These are phyloP conservation scores for Mycena rosella DNA, from an alignment of 768 basidiomycete species.

Conservation along the genomic window DNA sequence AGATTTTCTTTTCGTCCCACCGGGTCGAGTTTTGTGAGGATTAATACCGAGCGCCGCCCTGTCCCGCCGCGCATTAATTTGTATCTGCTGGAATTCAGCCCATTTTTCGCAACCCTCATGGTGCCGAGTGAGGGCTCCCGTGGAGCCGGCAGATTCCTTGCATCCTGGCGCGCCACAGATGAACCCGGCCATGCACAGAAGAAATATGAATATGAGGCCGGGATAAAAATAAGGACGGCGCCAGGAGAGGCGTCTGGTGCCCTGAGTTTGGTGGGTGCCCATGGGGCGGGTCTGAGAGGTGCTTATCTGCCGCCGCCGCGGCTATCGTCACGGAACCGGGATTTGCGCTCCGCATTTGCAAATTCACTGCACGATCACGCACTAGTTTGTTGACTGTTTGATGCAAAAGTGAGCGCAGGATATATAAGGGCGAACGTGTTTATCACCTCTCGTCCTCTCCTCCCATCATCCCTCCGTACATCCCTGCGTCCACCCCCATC, in stretches of 20 bases:
- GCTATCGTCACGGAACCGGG: neutral
- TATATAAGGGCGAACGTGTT: neutral
- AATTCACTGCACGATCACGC: slow-evolving; percentile 8
- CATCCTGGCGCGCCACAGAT: slow-evolving; percentile 15
- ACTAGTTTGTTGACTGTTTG: slow-evolving; percentile 25
- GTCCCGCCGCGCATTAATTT: neutral
- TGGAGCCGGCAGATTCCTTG: neutral
- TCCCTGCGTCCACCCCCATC: neutral
- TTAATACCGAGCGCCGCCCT: neutral
- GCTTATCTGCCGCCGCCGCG: no score
- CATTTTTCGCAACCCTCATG: slow-evolving; percentile 1
- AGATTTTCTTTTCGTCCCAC: neutral
- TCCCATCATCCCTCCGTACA: slow-evolving; percentile 8
- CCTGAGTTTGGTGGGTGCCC: no score
- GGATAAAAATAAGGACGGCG: neutral
- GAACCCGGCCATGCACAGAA: neutral
- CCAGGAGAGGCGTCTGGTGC: neutral
- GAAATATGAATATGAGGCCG: neutral
- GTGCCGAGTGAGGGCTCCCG: slow-evolving; percentile 6
- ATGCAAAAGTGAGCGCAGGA: slow-evolving; percentile 10
- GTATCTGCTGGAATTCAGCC: neutral
- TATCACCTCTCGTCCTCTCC: slow-evolving; percentile 2
- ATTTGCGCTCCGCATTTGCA: neutral
- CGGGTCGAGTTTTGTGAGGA: neutral
- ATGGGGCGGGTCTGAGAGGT: no score